Percentiles rank a stretch among this genome's conserved stretches.
These are phyloP conservation scores for Chaetomiaceae sp. DNA, from an alignment of 2,329 filamentous ascomycete species.

Conservation along the genomic window DNA sequence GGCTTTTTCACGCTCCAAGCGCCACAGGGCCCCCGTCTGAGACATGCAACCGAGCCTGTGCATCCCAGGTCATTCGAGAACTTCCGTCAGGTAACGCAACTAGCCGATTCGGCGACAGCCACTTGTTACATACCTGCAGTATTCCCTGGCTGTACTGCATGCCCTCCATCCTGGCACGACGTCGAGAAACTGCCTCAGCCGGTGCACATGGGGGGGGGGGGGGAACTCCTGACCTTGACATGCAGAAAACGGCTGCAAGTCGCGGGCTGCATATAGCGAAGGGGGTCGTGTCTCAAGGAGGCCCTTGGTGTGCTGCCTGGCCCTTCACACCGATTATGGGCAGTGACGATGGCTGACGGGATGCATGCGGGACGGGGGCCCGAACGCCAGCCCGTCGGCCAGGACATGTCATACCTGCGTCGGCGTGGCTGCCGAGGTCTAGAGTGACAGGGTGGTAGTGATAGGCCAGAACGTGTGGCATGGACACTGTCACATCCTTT, in stretches of 20 bases:
- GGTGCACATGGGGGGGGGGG: too few relatives aligned
- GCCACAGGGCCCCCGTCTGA: not conserved
- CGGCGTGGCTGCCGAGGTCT: not conserved
- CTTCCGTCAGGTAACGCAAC: not conserved
- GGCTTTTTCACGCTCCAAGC: too few relatives aligned
- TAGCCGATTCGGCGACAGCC: not conserved
- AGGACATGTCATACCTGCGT: slow-evolving; percentile 1
- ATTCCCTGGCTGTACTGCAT: not conserved
- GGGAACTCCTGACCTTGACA: too few relatives aligned
- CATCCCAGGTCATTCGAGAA: not conserved
- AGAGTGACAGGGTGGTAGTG: not conserved
- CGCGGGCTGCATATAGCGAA: too few relatives aligned
- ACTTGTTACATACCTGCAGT: not conserved
- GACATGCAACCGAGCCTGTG: not conserved
- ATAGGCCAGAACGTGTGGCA: not conserved
- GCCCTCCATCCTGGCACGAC: too few relatives aligned
- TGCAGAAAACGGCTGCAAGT: too few relatives aligned
- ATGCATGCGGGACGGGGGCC: not conserved
- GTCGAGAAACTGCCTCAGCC: too few relatives aligned
- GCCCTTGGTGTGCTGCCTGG: too few relatives aligned
- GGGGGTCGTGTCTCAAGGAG: too few relatives aligned
- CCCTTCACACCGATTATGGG: slow-evolving; percentile 4
- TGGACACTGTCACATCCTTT: not conserved
- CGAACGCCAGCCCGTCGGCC: not conserved
- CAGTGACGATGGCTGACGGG: slow-evolving; percentile 2